phyloP scores from a whole-genome alignment of 2,329 filamentous ascomycete species.

The Clarireedia homoeocarpa region DNA sequence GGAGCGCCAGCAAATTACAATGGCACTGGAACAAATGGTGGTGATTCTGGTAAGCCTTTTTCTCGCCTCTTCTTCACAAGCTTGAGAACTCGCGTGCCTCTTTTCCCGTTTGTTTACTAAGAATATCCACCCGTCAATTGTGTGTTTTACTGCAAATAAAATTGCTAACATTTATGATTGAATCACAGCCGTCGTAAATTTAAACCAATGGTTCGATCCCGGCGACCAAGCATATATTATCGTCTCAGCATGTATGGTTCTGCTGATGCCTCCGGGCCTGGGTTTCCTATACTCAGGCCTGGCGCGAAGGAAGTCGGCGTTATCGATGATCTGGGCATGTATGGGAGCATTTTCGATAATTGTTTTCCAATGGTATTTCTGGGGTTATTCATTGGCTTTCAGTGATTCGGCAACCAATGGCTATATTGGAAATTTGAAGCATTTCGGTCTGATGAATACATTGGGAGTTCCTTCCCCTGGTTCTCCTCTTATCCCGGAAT shows the following conservation, averaged over 20 bases:
- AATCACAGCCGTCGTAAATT: constrained; percentile 62
- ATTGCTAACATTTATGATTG: too few relatives aligned
- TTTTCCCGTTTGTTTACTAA: too few relatives aligned
- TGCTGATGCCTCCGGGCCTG: constrained; percentile 95
- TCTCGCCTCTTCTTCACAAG: neutral
- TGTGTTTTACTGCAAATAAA: too few relatives aligned
- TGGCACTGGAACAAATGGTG: constrained; percentile 40
- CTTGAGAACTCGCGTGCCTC: too few relatives aligned
- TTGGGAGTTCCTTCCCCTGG: constrained; percentile 80
- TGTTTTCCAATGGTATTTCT: constrained; percentile 99
- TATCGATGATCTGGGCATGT: constrained; percentile 95
- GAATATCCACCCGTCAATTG: too few relatives aligned
- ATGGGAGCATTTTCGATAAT: constrained; percentile 90
- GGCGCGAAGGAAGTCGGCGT: constrained; percentile 92
- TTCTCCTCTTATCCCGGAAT: constrained; percentile 77
- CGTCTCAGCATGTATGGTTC: constrained; percentile 80
- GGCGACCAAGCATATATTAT: constrained; percentile 95
- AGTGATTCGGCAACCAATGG: constrained; percentile 73
- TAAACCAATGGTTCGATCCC: constrained; percentile 91
- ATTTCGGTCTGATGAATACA: constrained; percentile 83
- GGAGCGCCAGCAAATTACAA: constrained; percentile 54
- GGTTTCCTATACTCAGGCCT: constrained; percentile 96
- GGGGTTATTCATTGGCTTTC: constrained; percentile 95
- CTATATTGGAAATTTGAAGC: constrained; percentile 83
- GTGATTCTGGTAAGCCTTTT: constrained; percentile 29